Percentiles rank a stretch among this genome's conserved stretches.
These are phyloP conservation scores for Penicillium alfredii DNA, from an alignment of 495 filamentous ascomycete species.

Conservation along the genomic window DNA sequence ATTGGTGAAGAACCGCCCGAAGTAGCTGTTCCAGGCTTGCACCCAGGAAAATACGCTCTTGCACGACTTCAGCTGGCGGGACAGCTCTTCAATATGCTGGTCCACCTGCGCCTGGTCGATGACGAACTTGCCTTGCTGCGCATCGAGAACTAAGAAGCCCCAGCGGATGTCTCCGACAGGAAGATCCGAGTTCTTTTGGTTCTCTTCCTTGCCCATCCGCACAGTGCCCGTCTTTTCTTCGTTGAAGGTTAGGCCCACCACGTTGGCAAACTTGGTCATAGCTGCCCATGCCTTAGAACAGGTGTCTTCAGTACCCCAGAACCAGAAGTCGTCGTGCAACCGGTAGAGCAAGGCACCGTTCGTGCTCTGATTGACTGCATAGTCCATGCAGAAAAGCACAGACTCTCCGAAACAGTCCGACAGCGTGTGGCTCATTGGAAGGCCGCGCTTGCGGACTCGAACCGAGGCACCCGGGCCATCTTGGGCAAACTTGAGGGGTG, in stretches of 20 bases:
- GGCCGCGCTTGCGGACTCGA: constrained; percentile 47
- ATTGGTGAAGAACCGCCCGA: constrained; percentile 56
- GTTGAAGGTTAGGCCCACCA: constrained; percentile 55
- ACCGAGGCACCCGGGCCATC: constrained; percentile 40
- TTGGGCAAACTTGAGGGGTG: constrained; percentile 53
- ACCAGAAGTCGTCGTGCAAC: constrained; percentile 65
- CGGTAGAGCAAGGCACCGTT: constrained; percentile 51
- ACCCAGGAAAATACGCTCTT: constrained; percentile 57
- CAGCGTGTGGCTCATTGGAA: constrained; percentile 55
- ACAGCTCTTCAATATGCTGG: constrained; percentile 54
- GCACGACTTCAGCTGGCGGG: constrained; percentile 51
- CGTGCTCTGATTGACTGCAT: constrained; percentile 55
- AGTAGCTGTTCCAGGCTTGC: constrained; percentile 61
- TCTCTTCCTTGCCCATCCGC: constrained; percentile 18
- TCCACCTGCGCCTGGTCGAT: constrained; percentile 60
- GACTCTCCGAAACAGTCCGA: constrained; percentile 55
- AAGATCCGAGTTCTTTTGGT: constrained; percentile 7
- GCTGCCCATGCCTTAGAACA: constrained; percentile 54
- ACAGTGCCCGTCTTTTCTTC: constrained; percentile 54
- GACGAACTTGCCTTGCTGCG: constrained; percentile 48
- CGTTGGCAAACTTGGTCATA: constrained; percentile 47
- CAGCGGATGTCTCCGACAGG: constrained; percentile 58
- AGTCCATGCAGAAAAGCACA: constrained; percentile 61
- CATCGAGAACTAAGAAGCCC: constrained; percentile 58
- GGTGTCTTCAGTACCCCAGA: constrained; percentile 52